Conservation (phyloP, 768 basidiomycete genomes). For the Boletus tomentosulus region DNA sequence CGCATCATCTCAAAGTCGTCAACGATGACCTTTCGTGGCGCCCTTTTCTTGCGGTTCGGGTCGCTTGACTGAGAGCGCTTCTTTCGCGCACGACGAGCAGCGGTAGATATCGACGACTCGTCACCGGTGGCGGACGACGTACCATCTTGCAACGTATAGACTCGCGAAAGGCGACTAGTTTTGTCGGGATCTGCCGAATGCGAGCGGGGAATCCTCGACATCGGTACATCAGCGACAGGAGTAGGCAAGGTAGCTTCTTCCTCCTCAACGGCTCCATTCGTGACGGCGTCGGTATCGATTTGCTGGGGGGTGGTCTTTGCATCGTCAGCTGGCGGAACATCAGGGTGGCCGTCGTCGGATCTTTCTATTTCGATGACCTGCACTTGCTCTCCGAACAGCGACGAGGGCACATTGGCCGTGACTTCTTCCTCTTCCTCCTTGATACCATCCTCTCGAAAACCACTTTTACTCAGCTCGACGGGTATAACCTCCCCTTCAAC, state of each 20-base stretch:
- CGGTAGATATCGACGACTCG: slow-evolving; percentile 68
- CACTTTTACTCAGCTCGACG: slow-evolving; percentile 14
- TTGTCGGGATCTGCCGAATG: slow-evolving; percentile 79
- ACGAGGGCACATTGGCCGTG: slow-evolving; percentile 1
- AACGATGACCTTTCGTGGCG: slow-evolving; percentile 67
- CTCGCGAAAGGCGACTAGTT: slow-evolving; percentile 53
- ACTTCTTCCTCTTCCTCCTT: slow-evolving; percentile 25
- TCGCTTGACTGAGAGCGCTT: slow-evolving; percentile 50
- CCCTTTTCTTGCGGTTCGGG: slow-evolving; percentile 50
- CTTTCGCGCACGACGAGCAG: slow-evolving; percentile 44
- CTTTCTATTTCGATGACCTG: slow-evolving; percentile 21
- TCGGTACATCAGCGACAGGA: slow-evolving; percentile 35
- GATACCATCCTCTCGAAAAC: slow-evolving; percentile 20
- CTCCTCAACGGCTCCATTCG: slow-evolving; percentile 24
- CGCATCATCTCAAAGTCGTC: slow-evolving; percentile 97
- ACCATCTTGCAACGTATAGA: slow-evolving; percentile 48
- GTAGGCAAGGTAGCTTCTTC: slow-evolving; percentile 33
- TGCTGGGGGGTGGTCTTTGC: slow-evolving; percentile 6
- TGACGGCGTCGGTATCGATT: slow-evolving; percentile 21
- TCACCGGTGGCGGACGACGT: slow-evolving; percentile 60
- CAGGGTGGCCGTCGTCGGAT: slow-evolving; percentile 18
- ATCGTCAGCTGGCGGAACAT: slow-evolving; percentile 9
- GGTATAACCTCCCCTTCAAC: slow-evolving; percentile 19
- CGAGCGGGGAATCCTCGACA: slow-evolving; percentile 62
- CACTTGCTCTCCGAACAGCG: slow-evolving; percentile 6